phyloP scores from a whole-genome alignment of 2,329 filamentous ascomycete genomes.

The Furcasterigmium sp. region DNA sequence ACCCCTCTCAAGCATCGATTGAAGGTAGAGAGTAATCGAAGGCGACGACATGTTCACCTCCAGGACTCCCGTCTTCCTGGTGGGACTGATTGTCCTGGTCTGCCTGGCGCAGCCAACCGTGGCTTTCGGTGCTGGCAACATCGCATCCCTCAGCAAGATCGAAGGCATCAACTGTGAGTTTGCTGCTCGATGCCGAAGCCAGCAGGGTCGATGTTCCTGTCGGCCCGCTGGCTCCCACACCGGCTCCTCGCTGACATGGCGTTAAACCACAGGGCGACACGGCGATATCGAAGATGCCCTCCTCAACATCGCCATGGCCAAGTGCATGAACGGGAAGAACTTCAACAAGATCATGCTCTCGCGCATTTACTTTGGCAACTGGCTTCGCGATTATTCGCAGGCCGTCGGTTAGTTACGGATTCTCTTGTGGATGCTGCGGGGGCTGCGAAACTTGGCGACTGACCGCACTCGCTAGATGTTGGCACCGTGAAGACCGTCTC shows the following conservation, averaged over 20 bases:
- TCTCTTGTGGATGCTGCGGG: background rate
- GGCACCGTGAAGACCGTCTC: constrained; percentile 88
- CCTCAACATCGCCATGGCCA: constrained; percentile 60
- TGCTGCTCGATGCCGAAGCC: background rate
- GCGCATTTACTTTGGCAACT: constrained; percentile 83
- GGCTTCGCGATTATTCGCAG: constrained; percentile 90
- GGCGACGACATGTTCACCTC: constrained; percentile 37
- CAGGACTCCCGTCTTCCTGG: constrained; percentile 43
- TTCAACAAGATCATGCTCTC: constrained; percentile 86
- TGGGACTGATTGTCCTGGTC: constrained; percentile 58
- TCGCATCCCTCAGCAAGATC: constrained; percentile 72
- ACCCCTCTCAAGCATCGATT: no score
- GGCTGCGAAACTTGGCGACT: background rate
- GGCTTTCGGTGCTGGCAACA: constrained; percentile 86
- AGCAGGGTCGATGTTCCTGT: no score
- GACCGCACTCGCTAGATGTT: constrained; percentile 54
- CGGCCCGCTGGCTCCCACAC: no score
- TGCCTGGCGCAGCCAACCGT: constrained; percentile 62
- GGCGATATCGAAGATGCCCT: constrained; percentile 92
- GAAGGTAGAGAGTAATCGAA: constrained; percentile 4
- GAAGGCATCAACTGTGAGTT: constrained; percentile 75
- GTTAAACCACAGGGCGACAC: constrained; percentile 58
- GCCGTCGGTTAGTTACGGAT: constrained; percentile 50
- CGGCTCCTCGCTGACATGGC: no score
- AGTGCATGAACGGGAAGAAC: constrained; percentile 60